Base-by-base conservation (phyloP, 257 asterid species). In the Rubia yunnanensis region DNA sequence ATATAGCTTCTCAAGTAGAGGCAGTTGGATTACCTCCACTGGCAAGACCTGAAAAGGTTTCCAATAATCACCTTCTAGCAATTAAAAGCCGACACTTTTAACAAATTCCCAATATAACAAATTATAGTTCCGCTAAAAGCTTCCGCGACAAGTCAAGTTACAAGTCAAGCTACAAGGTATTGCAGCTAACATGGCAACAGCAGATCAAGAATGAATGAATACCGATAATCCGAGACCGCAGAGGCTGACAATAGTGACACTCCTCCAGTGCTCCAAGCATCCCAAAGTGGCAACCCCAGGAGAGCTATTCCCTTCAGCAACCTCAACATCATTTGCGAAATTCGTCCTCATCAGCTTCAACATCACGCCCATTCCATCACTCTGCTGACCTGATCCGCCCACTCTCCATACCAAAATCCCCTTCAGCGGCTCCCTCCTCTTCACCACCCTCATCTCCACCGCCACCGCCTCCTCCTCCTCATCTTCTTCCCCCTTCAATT, bases 1-100 rank as follows among this genome's bases (percentile, higher is more conserved):
- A 77, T 88, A 94, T 48, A 94, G 80, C 83, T 87, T 94, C 83
- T 94, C 99, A 65, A 94, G 97, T 73, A 83, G 84, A 65, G 96
- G 89, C 69, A 94, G 86, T 55, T 76, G 86, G 74, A 96, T 84
- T 76, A 94, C 78, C 89, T 90, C 99, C 48, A 88, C 79, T 5
- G 99, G 97, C 80, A 94, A 78, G 74, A 83, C 86, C 99, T 90
- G 83, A 60, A 65, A 34, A 14, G 66, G 63, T 22, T 62, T 64
- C 6, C 24, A 31, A 23, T 11, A 22, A 67, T 46, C 20, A 48
- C 10, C 10, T 46, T 63, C 10, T 46, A 63, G 49, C 11, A 46
- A 36, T 41, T 39, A 15, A 56, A 9, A 46, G 1, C 7, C 5
- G 13, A 28, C 5, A 27, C 27, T 26, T 15, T 44, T 3, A 41